These are phyloP conservation scores for Arthrobotrys entomopaga DNA, from an alignment of 2,329 filamentous ascomycete species.

Conservation along the genomic window DNA sequence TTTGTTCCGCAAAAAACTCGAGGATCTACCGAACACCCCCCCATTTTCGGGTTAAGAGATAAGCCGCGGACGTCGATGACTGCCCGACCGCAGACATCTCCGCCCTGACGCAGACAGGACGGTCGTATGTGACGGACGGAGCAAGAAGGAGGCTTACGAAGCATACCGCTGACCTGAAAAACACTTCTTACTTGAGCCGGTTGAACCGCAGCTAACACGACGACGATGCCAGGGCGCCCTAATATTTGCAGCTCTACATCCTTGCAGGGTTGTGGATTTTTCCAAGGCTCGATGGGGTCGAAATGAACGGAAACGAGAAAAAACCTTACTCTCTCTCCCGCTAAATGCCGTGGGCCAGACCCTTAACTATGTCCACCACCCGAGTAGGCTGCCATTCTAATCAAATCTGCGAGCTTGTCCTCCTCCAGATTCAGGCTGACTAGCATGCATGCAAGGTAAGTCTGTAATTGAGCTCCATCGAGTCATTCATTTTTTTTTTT, in stretches of 20 bases:
- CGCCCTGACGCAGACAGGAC: constrained; percentile 20
- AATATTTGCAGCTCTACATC: constrained; percentile 14
- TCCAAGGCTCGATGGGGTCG: constrained; percentile 19
- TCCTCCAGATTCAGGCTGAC: background rate
- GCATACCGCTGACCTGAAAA: constrained; percentile 2
- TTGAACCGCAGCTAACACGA: background rate
- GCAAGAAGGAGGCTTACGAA: constrained; percentile 32
- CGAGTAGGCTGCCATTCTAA: constrained; percentile 42
- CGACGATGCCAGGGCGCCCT: constrained; percentile 8
- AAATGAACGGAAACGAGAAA: constrained; percentile 26
- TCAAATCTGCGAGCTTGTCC: constrained; percentile 20
- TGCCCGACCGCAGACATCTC: constrained; percentile 15
- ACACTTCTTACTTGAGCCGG: background rate
- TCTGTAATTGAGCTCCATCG: background rate
- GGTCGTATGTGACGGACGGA: background rate
- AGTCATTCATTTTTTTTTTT: constrained; percentile 8
- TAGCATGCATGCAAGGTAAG: background rate
- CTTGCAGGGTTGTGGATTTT: constrained; percentile 16
- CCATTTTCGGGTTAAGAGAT: constrained; percentile 27
- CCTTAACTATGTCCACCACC: constrained; percentile 10
- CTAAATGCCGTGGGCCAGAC: constrained; percentile 52
- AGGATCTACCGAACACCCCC: constrained; percentile 40
- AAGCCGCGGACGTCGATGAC: constrained; percentile 21
- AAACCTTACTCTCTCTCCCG: constrained; percentile 34
- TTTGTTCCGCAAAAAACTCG: constrained; percentile 30